phyloP scores from a whole-genome alignment of 1,284 basidiomycete species.

The Phylloboletellus chloephorus region DNA sequence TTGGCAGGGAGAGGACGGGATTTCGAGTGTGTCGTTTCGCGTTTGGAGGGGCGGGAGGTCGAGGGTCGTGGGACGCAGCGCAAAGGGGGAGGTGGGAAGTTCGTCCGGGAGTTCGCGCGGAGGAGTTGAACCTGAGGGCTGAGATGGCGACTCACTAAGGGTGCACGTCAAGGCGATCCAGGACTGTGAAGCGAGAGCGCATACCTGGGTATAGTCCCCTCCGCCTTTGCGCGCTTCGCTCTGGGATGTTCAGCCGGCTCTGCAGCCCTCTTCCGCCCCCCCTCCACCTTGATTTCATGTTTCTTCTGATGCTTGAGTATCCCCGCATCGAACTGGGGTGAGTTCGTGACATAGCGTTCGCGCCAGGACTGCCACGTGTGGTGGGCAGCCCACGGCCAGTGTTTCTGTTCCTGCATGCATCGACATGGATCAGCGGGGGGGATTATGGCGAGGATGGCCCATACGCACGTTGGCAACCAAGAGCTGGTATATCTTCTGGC shows the following conservation, averaged over 20 bases:
- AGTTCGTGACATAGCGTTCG: conserved; percentile 43
- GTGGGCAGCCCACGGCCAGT: conserved; percentile 41
- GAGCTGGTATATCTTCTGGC: conserved; percentile 36
- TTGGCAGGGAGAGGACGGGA: not conserved
- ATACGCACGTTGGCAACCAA: conserved; percentile 35
- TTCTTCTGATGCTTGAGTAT: conserved; percentile 33
- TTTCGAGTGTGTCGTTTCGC: conserved; percentile 3
- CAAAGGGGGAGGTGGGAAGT: not conserved
- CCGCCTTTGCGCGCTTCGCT: conserved; percentile 13
- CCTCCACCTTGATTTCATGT: not conserved
- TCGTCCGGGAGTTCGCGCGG: not conserved
- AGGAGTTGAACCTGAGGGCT: not conserved
- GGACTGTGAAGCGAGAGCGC: too few species aligned
- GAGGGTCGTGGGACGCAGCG: not conserved
- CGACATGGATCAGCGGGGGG: too few species aligned
- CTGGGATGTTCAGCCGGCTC: conserved; percentile 4
- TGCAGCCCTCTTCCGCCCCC: conserved; percentile 5
- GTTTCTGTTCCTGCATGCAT: conserved; percentile 2
- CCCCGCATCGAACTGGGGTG: conserved; percentile 35
- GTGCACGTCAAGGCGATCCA: not conserved
- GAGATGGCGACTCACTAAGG: conserved; percentile 10
- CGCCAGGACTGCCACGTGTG: conserved; percentile 56
- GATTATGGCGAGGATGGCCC: too few species aligned
- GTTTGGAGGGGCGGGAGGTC: not conserved
- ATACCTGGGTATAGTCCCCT: not conserved